These are phyloP conservation scores for Chalciporus piperatus DNA, from an alignment of 768 basidiomycete genomes.

Conservation along the genomic window DNA sequence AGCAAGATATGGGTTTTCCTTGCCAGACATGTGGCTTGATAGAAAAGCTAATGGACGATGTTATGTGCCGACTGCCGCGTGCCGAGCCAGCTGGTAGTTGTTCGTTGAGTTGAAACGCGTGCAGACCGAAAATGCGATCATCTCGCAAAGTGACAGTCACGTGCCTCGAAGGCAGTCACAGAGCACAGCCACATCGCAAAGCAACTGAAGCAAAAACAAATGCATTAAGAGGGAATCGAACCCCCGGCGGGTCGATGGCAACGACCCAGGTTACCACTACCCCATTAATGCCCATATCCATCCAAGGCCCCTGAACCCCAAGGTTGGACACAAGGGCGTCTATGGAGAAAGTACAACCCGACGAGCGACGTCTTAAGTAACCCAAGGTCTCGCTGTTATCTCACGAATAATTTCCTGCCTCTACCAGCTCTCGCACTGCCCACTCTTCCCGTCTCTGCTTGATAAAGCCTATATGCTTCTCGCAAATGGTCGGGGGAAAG, in stretches of 20 bases:
- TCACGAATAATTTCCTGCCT: constrained; percentile 71
- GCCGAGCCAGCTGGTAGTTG: not conserved
- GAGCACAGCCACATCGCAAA: too few relatives aligned
- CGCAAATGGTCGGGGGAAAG: constrained; percentile 86
- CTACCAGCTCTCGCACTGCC: constrained; percentile 72
- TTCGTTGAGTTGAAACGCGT: not conserved
- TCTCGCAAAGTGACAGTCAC: not conserved
- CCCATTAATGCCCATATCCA: constrained; percentile 52
- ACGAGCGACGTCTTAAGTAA: too few relatives aligned
- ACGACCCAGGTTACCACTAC: constrained; percentile 68
- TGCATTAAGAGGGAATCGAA: constrained; percentile 88
- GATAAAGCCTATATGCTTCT: constrained; percentile 84
- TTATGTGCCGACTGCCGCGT: not conserved
- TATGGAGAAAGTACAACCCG: too few relatives aligned
- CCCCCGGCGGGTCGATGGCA: constrained; percentile 84
- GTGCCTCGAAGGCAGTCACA: not conserved
- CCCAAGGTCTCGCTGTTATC: too few relatives aligned
- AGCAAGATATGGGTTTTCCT: constrained; percentile 56
- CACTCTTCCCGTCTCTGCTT: constrained; percentile 75
- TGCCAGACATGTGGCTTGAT: constrained; percentile 12
- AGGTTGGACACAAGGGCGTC: too few relatives aligned
- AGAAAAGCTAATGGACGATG: not conserved
- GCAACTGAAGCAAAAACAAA: too few relatives aligned
- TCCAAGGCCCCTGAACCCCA: too few relatives aligned
- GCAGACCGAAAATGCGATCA: constrained; percentile 15